Evolutionary conservation across 202 grass and related monocot genomes (phyloP), one percentile per base, ranked within the genome.

Genomic region (Elaeis oleifera): DNA sequence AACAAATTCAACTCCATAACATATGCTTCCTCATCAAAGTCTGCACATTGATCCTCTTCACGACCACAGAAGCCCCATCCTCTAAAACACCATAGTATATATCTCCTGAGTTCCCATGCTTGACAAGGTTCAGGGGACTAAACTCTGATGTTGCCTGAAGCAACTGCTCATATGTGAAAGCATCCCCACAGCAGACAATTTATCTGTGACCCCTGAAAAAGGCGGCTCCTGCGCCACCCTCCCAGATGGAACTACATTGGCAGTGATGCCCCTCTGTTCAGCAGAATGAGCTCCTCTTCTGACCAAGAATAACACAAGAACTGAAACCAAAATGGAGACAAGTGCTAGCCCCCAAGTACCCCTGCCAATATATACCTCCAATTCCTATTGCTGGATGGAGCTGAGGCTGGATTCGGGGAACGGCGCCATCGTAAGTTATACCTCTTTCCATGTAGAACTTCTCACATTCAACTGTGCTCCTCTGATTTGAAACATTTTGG

Each of bases 61-160:
- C 77, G 22, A 77, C 26, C 32, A 89, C 71, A 5, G 81, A 62
- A 56, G 53, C 69, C 22, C 92, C 84, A 68, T 81, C 79, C 71
- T 97, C 84, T 59, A 97, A 60, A 55, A 86, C 28, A 6, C 84
- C 92, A 71, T 60, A 63, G 54, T 97, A 97, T 13, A 97, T 81
- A 48, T 89, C 82, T 18, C 92, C 92, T 1, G 81, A 85, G 36
- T 92, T 84, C 2, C 92, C 92, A 0, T 75, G 79, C 57, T 82
- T 97, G 68, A 92, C 51, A 74, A 90, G 80, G 8, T 82, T 89
- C 32, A 55, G 54, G 9, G 85, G 77, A 4, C 62, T 58, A 16
- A 96, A 88, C 0, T 74, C 87, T 32, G 74, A 79, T 0, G 84
- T 80, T 21, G 82, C 92, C 56, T 28, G 60, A 49, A 83, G 53